Percentiles rank a stretch among this genome's conserved stretches.
These are phyloP conservation scores for Selaginella moellendorffii DNA, from an alignment of 75 land plant species.

Conservation along the genomic window DNA sequence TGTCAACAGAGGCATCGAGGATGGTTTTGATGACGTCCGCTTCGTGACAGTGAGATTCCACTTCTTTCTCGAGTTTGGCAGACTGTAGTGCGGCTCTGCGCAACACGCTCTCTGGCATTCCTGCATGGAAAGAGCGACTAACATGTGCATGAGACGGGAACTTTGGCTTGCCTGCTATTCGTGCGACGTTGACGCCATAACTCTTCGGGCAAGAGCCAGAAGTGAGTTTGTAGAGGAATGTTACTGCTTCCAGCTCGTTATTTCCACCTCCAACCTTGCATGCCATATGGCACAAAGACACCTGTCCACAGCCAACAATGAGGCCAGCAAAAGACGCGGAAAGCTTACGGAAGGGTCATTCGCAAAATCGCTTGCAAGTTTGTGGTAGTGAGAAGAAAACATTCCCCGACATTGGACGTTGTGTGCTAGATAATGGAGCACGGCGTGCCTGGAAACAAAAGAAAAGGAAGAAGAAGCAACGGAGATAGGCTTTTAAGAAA, in stretches of 20 bases:
- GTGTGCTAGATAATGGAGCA: constrained; percentile 54
- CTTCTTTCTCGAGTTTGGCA: constrained; percentile 34
- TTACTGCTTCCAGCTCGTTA: constrained; percentile 70
- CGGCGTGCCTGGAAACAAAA: constrained; percentile 52
- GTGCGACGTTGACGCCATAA: constrained; percentile 95
- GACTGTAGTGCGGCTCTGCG: constrained; percentile 40
- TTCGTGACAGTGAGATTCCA: too few species aligned
- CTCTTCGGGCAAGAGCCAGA: constrained; percentile 90
- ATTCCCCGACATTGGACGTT: constrained; percentile 42
- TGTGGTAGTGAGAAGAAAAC: constrained; percentile 62
- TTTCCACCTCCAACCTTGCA: constrained; percentile 55
- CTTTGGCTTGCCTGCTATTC: constrained; percentile 94
- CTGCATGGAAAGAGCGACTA: too few species aligned
- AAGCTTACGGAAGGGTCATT: constrained; percentile 40
- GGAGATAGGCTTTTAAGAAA: too few species aligned
- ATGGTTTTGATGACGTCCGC: too few species aligned
- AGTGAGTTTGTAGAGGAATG: constrained; percentile 62
- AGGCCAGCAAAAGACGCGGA: neutral
- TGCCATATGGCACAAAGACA: constrained; percentile 67
- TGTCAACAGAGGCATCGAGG: too few species aligned
- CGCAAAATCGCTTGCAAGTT: constrained; percentile 61
- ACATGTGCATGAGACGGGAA: too few species aligned
- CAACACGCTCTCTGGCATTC: constrained; percentile 42
- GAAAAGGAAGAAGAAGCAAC: constrained; percentile 10
- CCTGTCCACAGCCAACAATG: constrained; percentile 28